A percentile compares a stretch with the other conserved stretches of the same genome.
These are phyloP conservation scores for Tylopilus vinaceipallidus DNA, from an alignment of 768 basidiomycete species.

Conservation along the genomic window DNA sequence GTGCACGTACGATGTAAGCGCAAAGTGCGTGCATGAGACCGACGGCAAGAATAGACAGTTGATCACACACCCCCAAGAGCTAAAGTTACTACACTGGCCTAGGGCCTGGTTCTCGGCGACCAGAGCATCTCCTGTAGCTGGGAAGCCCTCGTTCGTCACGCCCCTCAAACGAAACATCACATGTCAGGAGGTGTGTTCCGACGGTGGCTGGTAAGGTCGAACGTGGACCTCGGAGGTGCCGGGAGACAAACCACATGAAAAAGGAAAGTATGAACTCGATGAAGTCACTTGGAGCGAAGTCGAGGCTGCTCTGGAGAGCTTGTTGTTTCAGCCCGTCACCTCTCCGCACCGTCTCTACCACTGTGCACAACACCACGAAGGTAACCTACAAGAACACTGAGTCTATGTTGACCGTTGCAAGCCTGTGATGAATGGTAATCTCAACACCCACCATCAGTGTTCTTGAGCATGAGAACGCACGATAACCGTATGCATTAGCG, in stretches of 20 bases:
- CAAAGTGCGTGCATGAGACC: constrained; percentile 14
- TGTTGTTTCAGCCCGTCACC: neutral
- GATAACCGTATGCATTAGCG: neutral
- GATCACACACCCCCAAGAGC: constrained; percentile 14
- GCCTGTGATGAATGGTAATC: neutral
- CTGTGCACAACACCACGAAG: constrained; percentile 15
- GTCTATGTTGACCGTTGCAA: neutral
- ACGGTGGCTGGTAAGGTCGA: neutral
- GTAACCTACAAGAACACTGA: constrained; percentile 9
- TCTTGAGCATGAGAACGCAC: neutral
- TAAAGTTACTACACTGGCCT: neutral
- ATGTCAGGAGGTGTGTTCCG: constrained; percentile 7
- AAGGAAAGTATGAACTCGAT: constrained; percentile 18
- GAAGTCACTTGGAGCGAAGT: constrained; percentile 20
- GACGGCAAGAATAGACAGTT: constrained; percentile 13
- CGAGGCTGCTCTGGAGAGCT: constrained; percentile 8
- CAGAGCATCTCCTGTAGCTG: neutral
- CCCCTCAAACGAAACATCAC: constrained; percentile 9
- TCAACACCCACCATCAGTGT: constrained; percentile 8
- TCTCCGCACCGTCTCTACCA: constrained; percentile 11
- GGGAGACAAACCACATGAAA: constrained; percentile 10
- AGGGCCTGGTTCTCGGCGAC: constrained; percentile 4
- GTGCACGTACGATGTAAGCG: constrained; percentile 20
- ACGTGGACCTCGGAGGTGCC: neutral
- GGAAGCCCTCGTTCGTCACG: constrained; percentile 3